phyloP scores from a whole-genome alignment of 2,329 filamentous ascomycete genomes.

The Aspergillus melleus region DNA sequence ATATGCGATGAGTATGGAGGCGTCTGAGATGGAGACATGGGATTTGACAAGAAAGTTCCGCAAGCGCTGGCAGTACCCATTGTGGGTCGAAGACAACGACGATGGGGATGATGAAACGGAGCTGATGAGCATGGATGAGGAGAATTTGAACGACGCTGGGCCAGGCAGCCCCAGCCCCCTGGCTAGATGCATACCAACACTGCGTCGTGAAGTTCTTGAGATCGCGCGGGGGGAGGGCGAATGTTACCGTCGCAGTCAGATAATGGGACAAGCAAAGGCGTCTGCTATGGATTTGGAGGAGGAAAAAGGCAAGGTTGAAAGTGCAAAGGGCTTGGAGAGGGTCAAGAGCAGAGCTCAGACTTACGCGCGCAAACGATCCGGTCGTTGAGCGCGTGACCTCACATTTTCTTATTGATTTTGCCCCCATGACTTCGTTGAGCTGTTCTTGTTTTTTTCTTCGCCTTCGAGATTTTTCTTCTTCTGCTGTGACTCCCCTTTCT shows the following conservation, averaged over 20 bases:
- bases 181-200: neutral
- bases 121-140: neutral
- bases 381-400: neutral
- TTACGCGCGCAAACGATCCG: slow-evolving; percentile 2
- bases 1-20: neutral
- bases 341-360: slow-evolving; percentile 1
- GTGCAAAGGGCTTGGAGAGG: neutral
- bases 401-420: neutral
- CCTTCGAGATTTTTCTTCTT: no score
- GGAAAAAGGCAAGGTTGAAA: neutral
- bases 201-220: neutral
- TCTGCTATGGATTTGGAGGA: neutral
- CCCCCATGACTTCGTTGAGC: neutral
- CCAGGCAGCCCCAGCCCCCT: neutral
- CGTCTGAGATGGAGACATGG: neutral
- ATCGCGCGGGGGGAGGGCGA: neutral
- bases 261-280: neutral
- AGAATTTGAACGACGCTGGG: neutral
- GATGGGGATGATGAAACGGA: neutral
- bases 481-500: no score
- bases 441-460: neutral
- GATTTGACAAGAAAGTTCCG: neutral
- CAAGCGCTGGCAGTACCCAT: neutral
- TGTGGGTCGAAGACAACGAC: neutral
- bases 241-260: neutral